Base-by-base conservation (phyloP, 2,329 filamentous ascomycete genomes). In the Aspergillus sp. region DNA sequence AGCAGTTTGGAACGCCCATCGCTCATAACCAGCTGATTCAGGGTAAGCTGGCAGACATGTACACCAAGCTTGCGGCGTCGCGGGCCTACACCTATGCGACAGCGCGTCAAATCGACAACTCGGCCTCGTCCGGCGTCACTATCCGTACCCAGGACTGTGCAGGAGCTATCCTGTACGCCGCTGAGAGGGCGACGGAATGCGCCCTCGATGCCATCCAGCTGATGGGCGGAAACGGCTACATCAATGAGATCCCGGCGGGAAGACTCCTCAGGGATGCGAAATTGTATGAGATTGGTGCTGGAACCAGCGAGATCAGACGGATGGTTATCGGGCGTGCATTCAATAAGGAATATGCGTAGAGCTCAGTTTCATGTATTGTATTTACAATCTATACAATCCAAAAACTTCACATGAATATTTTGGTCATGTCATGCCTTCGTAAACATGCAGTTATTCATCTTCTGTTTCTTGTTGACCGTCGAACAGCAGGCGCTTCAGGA, bases 271-370 rank as follows among this genome's bases (percentile, higher is more conserved):
- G 94, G 66, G 85, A 88, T 73, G 85, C 85, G 3, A 88, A 88
- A 69, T 72, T 99, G 55, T 99, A 99, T 71, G 94, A 97, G 76
- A 97, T 99, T 69, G 94, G 94, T 1, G 94, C 94, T 4, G 94
- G 94, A 5, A 97, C 94, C 3, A 96, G 91, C 55, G 94, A 99
- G 76, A 87, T 99, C 47, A 81, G 94, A 60, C 81, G 92, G 59
- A 95, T 97, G 85, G 91, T 99, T 4, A 96, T 99, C 67, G 93
- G 94, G 23, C 80, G 92, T 59, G 88, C 86, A 1, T 97, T 96
- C 62, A 96, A 96, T 73, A 92, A 88, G 76, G 87, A 95, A 73
- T 96, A 86, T 70, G 83, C 69, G 41, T 67, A 58, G 45, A 23
- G 31, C 41, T 19, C 36, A 46, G 20, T 34, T 31, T 34, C 23